phyloP scores from a whole-genome alignment of 352 stramenopile species.

The Globisporangium sylvaticum region DNA sequence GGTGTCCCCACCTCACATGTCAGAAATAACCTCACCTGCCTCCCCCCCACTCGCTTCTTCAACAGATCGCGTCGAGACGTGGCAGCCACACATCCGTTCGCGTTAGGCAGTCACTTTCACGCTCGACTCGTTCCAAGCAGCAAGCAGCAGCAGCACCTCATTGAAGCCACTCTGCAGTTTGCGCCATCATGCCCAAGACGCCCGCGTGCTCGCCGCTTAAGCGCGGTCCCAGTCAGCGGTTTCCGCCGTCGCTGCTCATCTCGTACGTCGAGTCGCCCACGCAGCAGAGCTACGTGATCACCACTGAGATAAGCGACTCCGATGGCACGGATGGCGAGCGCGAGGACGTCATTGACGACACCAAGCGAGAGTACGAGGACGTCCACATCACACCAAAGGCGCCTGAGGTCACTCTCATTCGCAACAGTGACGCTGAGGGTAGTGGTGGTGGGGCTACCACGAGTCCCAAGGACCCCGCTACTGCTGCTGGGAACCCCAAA shows the following conservation, averaged over 20 bases:
- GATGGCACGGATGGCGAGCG: not conserved
- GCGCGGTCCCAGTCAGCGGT: not conserved
- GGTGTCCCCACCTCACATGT: too few relatives aligned
- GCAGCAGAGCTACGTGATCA: not conserved
- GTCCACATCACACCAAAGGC: not conserved
- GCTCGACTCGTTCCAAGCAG: not conserved
- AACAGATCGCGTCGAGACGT: too few relatives aligned
- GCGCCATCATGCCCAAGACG: not conserved
- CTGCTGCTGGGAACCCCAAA: too few relatives aligned
- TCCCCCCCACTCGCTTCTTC: too few relatives aligned
- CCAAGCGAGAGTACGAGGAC: too few relatives aligned
- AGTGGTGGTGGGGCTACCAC: not conserved
- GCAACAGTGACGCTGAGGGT: not conserved
- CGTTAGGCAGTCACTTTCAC: not conserved
- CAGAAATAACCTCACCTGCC: too few relatives aligned
- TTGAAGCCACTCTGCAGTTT: not conserved
- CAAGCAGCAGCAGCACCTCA: not conserved
- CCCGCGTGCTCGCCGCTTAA: not conserved
- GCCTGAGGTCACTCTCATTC: not conserved
- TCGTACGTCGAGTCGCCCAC: not conserved
- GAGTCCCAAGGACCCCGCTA: not conserved
- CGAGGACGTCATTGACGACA: not conserved
- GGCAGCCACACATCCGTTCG: too few relatives aligned
- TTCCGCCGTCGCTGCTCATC: slow-evolving; percentile 2
- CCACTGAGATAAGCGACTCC: not conserved